A percentile compares a stretch with the other conserved stretches of the same genome.
These are phyloP conservation scores for Botryotinia calthae DNA, from an alignment of 2,329 filamentous ascomycete species.

Conservation along the genomic window DNA sequence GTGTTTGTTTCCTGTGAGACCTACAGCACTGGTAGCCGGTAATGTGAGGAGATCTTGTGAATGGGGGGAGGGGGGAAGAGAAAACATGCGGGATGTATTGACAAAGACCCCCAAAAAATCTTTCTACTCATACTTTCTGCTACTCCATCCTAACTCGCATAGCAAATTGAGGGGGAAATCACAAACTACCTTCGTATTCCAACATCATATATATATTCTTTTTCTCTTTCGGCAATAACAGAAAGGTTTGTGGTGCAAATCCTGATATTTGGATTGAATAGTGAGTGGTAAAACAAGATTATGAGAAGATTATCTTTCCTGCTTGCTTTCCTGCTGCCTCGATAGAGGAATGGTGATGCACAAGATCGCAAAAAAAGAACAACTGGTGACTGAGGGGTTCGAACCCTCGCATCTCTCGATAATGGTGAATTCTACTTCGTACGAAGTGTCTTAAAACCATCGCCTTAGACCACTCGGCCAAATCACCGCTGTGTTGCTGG, in stretches of 20 bases:
- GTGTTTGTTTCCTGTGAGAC: neutral
- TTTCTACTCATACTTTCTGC: too few species aligned
- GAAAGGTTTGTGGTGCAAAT: too few species aligned
- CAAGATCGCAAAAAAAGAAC: conserved; percentile 10
- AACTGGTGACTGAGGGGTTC: conserved; percentile 35
- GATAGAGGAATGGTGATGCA: too few species aligned
- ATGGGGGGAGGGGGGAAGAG: neutral
- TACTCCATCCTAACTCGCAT: too few species aligned
- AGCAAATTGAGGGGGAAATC: too few species aligned
- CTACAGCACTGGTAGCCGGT: neutral
- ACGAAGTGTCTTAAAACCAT: conserved; percentile 33
- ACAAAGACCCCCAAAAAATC: neutral
- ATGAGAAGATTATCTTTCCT: too few species aligned
- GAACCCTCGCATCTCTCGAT: conserved; percentile 38
- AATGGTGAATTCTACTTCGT: conserved; percentile 31
- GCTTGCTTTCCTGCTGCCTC: too few species aligned
- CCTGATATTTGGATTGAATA: too few species aligned
- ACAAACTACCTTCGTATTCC: too few species aligned
- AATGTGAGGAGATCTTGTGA: neutral
- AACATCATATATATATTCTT: too few species aligned
- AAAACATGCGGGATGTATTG: neutral
- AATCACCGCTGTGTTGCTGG: conserved; percentile 8
- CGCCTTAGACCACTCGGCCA: conserved; percentile 38
- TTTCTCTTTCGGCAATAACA: too few species aligned
- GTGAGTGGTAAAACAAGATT: too few species aligned